Base-by-base conservation (phyloP, 345 rosid species). In the Ceriops tagal region DNA sequence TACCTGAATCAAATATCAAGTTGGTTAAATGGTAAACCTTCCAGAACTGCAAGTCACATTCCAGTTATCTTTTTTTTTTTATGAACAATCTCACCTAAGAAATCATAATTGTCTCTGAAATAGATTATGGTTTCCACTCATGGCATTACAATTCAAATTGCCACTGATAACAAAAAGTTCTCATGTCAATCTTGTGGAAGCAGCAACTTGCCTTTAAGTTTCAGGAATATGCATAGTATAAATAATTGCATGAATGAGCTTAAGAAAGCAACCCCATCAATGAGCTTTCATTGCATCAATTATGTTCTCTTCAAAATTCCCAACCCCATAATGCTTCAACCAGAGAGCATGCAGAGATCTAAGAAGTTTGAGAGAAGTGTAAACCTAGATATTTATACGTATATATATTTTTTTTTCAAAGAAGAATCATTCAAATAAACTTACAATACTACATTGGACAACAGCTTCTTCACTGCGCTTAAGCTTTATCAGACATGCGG, bases 401-500 rank as follows among this genome's bases (percentile, higher is more conserved):
- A 28, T 28, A 28, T 32, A 24, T 24, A 6, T 34, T 34, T 34
- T 34, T 21, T 52, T 8, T 52, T 52, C 5, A 4, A 47, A 72
- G 24, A 67, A 6, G 24, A 47, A 11, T 9, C 20, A 22, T 51
- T 19, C 47, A 35, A 24, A 47, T 0, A 24, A 61, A 77, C 89
- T 79, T 79, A 93, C 98, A 61, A 86, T 71, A 79, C 81, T 82
- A 81, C 99, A 93, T 56, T 92, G 97, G 46, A 83, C 93, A 22
- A 89, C 85, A 69, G 97, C 99, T 81, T 93, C 99, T 20, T 87
- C 90, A 37, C 78, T 82, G 60, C 86, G 91, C 77, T 83, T 87
- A 51, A 89, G 88, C 87, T 93, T 93, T 78, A 92, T 88, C 51
- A 91, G 72, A 79, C 95, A 91, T 35, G 97, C 97, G 31, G 98